Evolutionary conservation across 805 yeast species (phyloP).

Genomic region (Saccharomyces paradoxus): DNA sequence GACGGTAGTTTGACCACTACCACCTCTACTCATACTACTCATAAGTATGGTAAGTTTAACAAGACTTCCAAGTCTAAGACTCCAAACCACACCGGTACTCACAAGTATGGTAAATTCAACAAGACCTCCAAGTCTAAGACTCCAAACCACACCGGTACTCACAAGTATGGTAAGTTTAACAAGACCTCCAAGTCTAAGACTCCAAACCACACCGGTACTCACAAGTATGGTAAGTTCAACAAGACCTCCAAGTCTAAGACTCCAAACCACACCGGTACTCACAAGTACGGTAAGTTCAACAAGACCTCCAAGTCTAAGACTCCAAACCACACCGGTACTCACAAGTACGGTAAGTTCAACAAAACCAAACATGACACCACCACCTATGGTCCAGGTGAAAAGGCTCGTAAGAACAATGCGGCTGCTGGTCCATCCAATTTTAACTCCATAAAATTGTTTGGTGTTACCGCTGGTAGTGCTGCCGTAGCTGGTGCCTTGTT

Average conservation of each 20-base stretch:
- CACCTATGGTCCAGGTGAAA: constrained; percentile 16
- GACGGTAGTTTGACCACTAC: constrained; percentile 23
- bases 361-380: constrained; percentile 25
- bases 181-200: constrained; percentile 28
- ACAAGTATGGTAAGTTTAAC: constrained; percentile 46
- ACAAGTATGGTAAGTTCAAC: constrained; percentile 48
- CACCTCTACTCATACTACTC: constrained; percentile 34
- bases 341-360: constrained; percentile 47
- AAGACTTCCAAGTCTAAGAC: constrained; percentile 35
- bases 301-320: constrained; percentile 28
- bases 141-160: constrained; percentile 38
- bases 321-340: constrained; percentile 41
- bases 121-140: constrained; percentile 30
- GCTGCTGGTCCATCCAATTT: constrained; percentile 15
- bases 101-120: constrained; percentile 46
- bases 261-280: constrained; percentile 41
- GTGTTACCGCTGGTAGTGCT: constrained; percentile 37
- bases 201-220: constrained; percentile 41
- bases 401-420: constrained; percentile 10
- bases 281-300: constrained; percentile 47
- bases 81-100: constrained; percentile 39
- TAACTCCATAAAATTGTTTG: constrained; percentile 21
- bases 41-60: constrained; percentile 41
- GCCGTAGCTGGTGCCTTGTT: constrained; percentile 44
- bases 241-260: constrained; percentile 29